Percentiles rank a stretch among this genome's conserved stretches.
phyloP scores from a whole-genome alignment of 2,329 filamentous ascomycete genomes.

The Aspergillus luchuensis region DNA sequence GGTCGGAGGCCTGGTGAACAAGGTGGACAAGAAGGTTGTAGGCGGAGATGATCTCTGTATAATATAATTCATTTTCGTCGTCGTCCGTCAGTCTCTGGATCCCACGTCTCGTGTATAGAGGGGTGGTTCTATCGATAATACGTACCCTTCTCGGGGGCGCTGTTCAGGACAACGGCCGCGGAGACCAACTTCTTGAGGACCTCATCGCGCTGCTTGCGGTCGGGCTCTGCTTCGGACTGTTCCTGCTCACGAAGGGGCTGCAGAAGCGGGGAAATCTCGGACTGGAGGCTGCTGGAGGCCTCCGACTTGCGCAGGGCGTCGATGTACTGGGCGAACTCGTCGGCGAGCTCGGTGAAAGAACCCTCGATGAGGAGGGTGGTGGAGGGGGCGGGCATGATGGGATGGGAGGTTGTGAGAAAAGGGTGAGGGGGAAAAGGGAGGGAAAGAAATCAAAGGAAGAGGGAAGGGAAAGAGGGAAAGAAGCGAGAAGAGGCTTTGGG shows the following conservation, averaged over 20 bases:
- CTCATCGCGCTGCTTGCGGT: slow-evolving; percentile 70
- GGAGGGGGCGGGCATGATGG: slow-evolving; percentile 60
- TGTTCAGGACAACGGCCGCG: slow-evolving; percentile 74
- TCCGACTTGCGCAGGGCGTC: slow-evolving; percentile 74
- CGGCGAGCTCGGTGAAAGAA: slow-evolving; percentile 85
- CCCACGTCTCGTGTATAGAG: neutral
- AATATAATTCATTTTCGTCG: slow-evolving; percentile 23
- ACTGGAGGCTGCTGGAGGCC: slow-evolving; percentile 56
- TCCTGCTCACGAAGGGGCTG: slow-evolving; percentile 56
- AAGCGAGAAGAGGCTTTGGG: slow-evolving; percentile 14
- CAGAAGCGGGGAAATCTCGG: slow-evolving; percentile 71
- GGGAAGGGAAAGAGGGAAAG: neutral
- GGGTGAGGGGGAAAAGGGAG: slow-evolving; percentile 13
- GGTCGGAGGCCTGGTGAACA: slow-evolving; percentile 79
- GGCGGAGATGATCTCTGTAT: slow-evolving; percentile 81
- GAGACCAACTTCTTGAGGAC: slow-evolving; percentile 86
- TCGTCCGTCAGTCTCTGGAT: slow-evolving; percentile 14
- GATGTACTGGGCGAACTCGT: slow-evolving; percentile 93
- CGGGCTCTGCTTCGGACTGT: slow-evolving; percentile 56
- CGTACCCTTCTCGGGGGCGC: slow-evolving; percentile 80
- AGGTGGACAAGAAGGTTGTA: slow-evolving; percentile 98
- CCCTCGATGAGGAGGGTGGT: slow-evolving; percentile 79
- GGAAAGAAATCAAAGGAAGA: neutral
- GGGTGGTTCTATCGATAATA: neutral
- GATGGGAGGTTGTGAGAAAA: slow-evolving; percentile 2